These are phyloP conservation scores for Aspergillus sojae DNA, from an alignment of 2,329 filamentous ascomycete genomes.

Conservation along the genomic window DNA sequence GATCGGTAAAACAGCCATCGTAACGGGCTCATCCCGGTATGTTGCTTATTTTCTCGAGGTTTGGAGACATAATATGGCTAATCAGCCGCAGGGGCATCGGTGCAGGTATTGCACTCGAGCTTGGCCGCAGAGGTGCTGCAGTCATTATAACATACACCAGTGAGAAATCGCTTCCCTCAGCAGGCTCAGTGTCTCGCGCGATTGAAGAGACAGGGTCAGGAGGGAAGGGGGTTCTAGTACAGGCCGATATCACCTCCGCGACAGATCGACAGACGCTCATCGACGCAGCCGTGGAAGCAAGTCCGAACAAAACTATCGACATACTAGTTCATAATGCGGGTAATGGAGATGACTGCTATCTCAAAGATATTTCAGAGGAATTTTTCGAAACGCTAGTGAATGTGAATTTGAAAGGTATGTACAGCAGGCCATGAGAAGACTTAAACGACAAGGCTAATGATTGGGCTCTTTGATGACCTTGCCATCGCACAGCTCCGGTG, in stretches of 20 bases:
- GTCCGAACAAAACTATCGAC: not conserved
- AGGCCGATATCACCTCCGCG: not conserved
- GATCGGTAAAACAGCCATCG: not conserved
- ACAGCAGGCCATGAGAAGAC: not conserved
- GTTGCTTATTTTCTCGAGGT: not conserved
- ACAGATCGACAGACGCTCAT: not conserved
- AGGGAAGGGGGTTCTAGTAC: not conserved
- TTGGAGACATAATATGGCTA: not conserved
- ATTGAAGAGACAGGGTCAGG: not conserved
- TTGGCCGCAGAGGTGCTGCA: slow-evolving; percentile 1
- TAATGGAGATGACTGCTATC: not conserved
- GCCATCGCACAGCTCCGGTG: not conserved
- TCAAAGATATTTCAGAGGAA: not conserved
- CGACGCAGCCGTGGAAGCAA: not conserved
- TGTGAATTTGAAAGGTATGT: not conserved
- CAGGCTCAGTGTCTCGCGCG: not conserved
- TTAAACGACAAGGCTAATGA: no score
- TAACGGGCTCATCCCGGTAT: not conserved
- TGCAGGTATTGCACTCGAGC: not conserved
- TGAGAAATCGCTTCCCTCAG: not conserved
- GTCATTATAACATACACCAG: slow-evolving; percentile 1
- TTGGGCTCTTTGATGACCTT: not conserved
- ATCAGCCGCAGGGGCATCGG: not conserved
- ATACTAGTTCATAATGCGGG: not conserved
- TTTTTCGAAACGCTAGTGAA: not conserved